phyloP scores from a whole-genome alignment of 2,329 filamentous ascomycete genomes.

The Trichophyton simii region DNA sequence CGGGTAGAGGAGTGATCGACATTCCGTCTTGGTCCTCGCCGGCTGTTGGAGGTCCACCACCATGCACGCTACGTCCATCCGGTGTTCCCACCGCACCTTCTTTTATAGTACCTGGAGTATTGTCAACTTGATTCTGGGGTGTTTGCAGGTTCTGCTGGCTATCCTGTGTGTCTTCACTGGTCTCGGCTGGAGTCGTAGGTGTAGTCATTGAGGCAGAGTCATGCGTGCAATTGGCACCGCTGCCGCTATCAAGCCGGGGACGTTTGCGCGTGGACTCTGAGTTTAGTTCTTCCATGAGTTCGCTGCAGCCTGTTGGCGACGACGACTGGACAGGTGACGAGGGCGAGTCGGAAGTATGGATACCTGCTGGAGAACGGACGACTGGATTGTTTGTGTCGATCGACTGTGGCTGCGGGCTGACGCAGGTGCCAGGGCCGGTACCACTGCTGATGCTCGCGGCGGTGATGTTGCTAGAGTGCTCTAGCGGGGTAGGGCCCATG shows the following conservation, averaged over 20 bases:
- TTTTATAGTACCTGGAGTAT: background rate
- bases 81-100: background rate
- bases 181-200: conserved; percentile 15
- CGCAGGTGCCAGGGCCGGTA: background rate
- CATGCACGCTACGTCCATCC: background rate
- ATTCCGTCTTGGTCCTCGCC: background rate
- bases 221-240: conserved; percentile 19
- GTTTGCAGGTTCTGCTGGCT: background rate
- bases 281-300: conserved; percentile 31
- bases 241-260: conserved; percentile 36
- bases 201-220: conserved; percentile 26
- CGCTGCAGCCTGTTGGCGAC: conserved; percentile 13
- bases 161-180: background rate
- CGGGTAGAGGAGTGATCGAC: background rate
- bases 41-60: background rate
- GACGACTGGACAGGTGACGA: conserved; percentile 21
- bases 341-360: background rate
- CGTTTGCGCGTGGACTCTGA: conserved; percentile 33
- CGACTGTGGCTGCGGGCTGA: background rate
- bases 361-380: background rate
- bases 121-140: background rate
- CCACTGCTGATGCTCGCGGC: background rate
- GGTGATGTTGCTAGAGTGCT: conserved; percentile 29
- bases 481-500: conserved; percentile 36
- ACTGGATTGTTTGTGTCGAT: background rate